Evolutionary conservation across 1,284 basidiomycete genomes (phyloP), one percentile per base, ranked within the genome.

Genomic region (Cutaneotrichosporon spelunceum): DNA sequence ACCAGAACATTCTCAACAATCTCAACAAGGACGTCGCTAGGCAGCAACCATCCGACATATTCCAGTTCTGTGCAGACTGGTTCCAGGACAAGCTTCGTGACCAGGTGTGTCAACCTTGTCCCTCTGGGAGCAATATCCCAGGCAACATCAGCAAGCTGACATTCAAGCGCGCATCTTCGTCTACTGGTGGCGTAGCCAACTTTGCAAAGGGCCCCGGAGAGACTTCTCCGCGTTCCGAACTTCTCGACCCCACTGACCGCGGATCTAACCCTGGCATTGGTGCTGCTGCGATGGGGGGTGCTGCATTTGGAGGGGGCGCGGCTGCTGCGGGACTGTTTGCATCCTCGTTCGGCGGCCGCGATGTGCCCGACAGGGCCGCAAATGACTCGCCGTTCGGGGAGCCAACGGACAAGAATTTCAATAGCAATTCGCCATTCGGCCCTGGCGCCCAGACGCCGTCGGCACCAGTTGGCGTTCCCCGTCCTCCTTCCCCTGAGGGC

Each of bases 11-110:
- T 68, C 84, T 97, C 70, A 85, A 84, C 68, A 92, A 97, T 72
- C 84, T 97, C 65, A 89, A 90, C 68, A 87, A 90, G 72, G 94
- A 96, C 78, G 86, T 86, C 53, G 83, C 89, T 44, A 86, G 90
- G 66, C 89, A 87, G 19, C 89, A 92, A 72, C 94, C 93, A 21
- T 85, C 85, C 70, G 94, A 97, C 74, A 85, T 89, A 4, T 86
- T 96, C 56, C 94, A 97, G 79, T 97, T 91, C 81, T 95, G 91
- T 73, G 88, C 93, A 56, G 93, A 88, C 75, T 98, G 94, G 94
- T 97, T 97, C 81, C 90, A 94, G 74, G 82, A 66, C 56, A 68
- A 68, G 63, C 61, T 79, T 26, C 68, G 72, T 30, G 61, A 70
- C 47, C 76, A 78, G 68, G 78, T 77, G 55, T 56, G 77, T 49